A percentile compares a stretch with the other conserved stretches of the same genome.
Conservation (phyloP, 768 basidiomycete genomes). For the Pulveroboletus sp. region DNA sequence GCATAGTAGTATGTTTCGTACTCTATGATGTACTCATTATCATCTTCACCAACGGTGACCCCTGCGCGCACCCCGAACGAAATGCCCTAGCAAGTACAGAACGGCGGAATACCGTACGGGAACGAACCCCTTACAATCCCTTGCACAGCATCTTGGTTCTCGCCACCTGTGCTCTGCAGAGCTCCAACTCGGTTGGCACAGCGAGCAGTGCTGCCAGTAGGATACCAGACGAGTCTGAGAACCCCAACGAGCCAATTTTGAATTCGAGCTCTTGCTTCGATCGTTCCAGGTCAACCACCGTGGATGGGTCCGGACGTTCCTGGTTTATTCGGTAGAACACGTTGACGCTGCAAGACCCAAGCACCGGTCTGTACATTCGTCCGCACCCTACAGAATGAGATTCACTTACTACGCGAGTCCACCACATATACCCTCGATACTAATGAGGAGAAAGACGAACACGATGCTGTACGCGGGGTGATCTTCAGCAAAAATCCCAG, state of each 20-base stretch:
- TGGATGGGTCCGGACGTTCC: constrained; percentile 48
- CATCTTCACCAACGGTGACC: background rate
- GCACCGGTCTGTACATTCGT: background rate
- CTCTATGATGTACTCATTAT: background rate
- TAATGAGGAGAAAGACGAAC: constrained; percentile 71
- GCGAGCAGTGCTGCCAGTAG: constrained; percentile 38
- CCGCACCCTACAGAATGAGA: background rate
- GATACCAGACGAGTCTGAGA: constrained; percentile 76
- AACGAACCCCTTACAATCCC: constrained; percentile 51
- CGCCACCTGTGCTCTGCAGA: constrained; percentile 69
- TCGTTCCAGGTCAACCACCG: constrained; percentile 49
- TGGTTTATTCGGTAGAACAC: constrained; percentile 82
- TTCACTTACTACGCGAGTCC: constrained; percentile 79
- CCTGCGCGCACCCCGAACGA: background rate
- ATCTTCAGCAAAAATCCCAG: constrained; percentile 55
- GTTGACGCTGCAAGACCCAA: constrained; percentile 57
- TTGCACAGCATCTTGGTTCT: constrained; percentile 70
- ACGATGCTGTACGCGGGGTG: constrained; percentile 45
- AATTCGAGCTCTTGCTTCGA: constrained; percentile 79
- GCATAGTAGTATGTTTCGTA: background rate
- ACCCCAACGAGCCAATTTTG: constrained; percentile 85
- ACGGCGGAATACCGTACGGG: no score
- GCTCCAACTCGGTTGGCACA: constrained; percentile 53
- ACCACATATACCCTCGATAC: constrained; percentile 88
- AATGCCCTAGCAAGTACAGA: background rate